phyloP scores from a whole-genome alignment of 257 asterid species.

The Lavandula angustifolia region DNA sequence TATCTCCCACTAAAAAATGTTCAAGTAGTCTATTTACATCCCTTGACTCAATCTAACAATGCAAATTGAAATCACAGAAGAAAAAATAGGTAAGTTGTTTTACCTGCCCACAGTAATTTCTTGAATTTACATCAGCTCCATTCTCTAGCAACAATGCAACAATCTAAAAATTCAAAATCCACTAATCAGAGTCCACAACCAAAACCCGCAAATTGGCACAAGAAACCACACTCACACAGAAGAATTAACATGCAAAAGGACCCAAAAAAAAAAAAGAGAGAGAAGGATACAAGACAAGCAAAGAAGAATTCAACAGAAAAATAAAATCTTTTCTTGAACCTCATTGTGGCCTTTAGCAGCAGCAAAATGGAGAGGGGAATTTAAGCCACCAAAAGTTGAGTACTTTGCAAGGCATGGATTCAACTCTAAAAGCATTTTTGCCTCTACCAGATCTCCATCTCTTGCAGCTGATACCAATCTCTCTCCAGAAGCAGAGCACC shows the following conservation, averaged over 20 bases:
- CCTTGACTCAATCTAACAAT: background rate
- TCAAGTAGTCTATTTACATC: background rate
- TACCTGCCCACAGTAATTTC: conserved; percentile 90
- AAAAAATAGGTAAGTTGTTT: conserved; percentile 20
- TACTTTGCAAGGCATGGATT: conserved; percentile 93
- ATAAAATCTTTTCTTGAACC: conserved; percentile 41
- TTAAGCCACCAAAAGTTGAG: conserved; percentile 95
- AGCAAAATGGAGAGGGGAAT: conserved; percentile 97
- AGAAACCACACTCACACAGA: background rate
- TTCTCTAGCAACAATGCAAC: conserved; percentile 91
- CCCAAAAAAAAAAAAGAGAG: background rate
- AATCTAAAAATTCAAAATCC: conserved; percentile 56
- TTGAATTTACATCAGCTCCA: conserved; percentile 99
- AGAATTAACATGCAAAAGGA: conserved; percentile 4
- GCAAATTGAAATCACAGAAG: background rate
- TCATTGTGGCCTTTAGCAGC: conserved; percentile 97
- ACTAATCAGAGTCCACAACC: conserved; percentile 30
- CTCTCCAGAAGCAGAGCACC: background rate
- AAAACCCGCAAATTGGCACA: conserved; percentile 22
- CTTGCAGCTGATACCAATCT: conserved; percentile 2
- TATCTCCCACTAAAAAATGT: conserved; percentile 1
- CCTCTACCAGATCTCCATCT: conserved; percentile 70
- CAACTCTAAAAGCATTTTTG: conserved; percentile 95
- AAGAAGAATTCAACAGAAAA: background rate
- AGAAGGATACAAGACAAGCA: no score